phyloP scores from a whole-genome alignment of 2,329 filamentous ascomycete genomes.

The Xylariaceae sp. region DNA sequence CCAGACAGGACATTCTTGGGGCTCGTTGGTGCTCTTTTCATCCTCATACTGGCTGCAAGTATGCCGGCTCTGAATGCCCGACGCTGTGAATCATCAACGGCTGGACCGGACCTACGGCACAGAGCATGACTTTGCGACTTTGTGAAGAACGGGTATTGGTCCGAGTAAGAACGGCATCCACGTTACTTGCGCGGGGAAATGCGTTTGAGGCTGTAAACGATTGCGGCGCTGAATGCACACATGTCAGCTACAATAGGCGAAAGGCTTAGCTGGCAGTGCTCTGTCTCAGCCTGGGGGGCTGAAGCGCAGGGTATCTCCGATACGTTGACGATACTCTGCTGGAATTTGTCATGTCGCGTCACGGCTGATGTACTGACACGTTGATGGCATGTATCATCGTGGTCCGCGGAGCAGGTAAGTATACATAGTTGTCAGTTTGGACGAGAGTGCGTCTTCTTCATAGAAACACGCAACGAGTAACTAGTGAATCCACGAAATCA shows the following conservation, averaged over 20 bases:
- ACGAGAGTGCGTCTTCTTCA: neutral
- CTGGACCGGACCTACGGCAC: neutral
- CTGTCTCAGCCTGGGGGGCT: neutral
- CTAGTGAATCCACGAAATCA: neutral
- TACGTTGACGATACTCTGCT: neutral
- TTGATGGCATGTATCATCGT: neutral
- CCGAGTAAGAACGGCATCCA: neutral
- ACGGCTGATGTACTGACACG: neutral
- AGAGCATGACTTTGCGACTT: neutral
- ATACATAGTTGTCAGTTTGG: too few species aligned
- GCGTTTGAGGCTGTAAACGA: neutral
- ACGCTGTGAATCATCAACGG: neutral
- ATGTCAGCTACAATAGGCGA: neutral
- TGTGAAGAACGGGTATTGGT: neutral
- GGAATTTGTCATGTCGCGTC: neutral
- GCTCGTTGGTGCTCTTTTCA: neutral
- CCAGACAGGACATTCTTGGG: neutral
- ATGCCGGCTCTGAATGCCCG: neutral
- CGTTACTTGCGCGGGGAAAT: neutral
- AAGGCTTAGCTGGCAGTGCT: neutral
- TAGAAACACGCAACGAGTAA: neutral
- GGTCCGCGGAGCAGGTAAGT: neutral
- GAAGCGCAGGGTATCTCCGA: neutral
- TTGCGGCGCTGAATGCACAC: neutral
- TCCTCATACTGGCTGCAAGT: neutral